Base-by-base conservation (phyloP, 148 eudicot species). In the Camellia granthamiana region DNA sequence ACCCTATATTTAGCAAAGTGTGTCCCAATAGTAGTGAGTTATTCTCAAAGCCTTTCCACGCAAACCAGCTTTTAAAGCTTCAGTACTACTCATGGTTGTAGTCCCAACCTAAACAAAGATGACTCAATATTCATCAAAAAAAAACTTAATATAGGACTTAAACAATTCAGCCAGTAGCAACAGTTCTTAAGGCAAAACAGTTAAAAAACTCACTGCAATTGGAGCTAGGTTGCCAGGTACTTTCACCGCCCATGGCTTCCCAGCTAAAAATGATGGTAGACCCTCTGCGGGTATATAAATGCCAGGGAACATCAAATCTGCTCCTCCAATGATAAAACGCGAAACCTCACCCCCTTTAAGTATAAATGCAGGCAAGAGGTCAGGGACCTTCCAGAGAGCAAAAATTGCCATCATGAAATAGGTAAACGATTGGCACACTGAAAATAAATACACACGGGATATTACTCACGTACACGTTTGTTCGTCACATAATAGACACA, bases 261-360 rank as follows among this genome's bases (percentile, higher is more conserved):
- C 99, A 75, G 91, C 90, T 75, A 84, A 78, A 85, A 93, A 92
- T 44, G 93, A 82, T 42, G 97, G 95, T 62, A 91, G 87, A 78
- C 98, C 98, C 54, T 92, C 98, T 16, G 84, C 68, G 41, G 93
- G 92, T 69, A 95, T 81, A 30, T 59, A 83, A 80, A 95, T 92
- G 69, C 99, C 98, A 55, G 99, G 99, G 80, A 93, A 95, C 99
- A 95, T 95, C 82, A 95, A 88, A 84, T 95, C 99, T 60, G 99
- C 99, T 78, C 99, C 99, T 52, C 97, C 93, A 84, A 95, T 87
- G 43, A 95, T 73, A 85, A 82, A 95, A 78, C 94, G 97, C 80
- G 99, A 95, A 83, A 95, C 99, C 85, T 93, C 99, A 64, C 98
- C 97, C 67, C 93, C 95, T 90, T 90, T 95, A 58, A 95, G 80